Evolutionary conservation across 2,329 filamentous ascomycete species (phyloP).

Genomic region (Aureobasidium lini): DNA sequence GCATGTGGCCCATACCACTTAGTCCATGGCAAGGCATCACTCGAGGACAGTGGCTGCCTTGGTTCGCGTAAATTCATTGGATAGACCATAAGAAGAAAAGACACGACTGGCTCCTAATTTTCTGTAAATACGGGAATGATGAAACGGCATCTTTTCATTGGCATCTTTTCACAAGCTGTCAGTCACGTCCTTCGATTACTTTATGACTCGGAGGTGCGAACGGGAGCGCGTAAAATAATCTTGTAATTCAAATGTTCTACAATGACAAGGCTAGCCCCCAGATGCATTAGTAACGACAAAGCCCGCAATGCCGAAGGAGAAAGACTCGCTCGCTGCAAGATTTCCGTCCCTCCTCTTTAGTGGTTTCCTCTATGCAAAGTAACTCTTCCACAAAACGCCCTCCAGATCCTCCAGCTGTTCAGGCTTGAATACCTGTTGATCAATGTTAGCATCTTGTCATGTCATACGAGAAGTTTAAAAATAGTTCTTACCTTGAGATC

Average conservation of each 20-base stretch:
- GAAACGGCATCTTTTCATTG: no score
- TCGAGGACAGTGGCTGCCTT: conserved; percentile 18
- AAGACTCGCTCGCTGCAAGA: background rate
- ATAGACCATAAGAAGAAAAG: no score
- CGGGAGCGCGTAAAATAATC: no score
- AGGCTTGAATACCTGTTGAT: conserved; percentile 62
- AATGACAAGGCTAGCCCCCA: no score
- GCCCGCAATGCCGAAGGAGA: background rate
- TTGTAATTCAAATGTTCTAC: no score
- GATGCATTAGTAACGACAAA: no score
- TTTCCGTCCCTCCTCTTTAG: background rate
- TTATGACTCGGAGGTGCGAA: no score
- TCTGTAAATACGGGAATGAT: no score
- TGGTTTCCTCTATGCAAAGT: conserved; percentile 62
- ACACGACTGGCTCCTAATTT: no score
- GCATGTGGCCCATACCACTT: conserved; percentile 21
- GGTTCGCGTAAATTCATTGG: background rate
- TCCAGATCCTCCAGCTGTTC: conserved; percentile 94
- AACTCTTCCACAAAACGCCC: conserved; percentile 98
- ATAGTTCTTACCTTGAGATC: conserved; percentile 76
- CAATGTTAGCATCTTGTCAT: conserved; percentile 17
- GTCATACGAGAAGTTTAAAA: background rate
- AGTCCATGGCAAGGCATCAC: conserved; percentile 20
- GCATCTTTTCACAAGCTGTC: no score
- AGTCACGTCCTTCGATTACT: no score